Evolutionary conservation across 2,329 filamentous ascomycete species (phyloP), one percentile per base, ranked within the genome.

Genomic region (Coniosporium uncinatum): DNA sequence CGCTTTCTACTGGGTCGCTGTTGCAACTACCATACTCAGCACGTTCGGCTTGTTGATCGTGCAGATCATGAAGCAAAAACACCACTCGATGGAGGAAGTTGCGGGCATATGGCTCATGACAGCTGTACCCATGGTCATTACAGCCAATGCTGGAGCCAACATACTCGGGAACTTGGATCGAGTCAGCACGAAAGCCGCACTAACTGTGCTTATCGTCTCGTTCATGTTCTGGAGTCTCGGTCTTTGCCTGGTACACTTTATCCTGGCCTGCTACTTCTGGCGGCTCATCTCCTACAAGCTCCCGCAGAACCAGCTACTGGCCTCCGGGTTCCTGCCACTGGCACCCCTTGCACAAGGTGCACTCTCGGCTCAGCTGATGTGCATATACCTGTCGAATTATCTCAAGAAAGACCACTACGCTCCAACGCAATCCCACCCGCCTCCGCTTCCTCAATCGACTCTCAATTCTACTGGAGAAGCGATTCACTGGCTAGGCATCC

Each of bases 401-500:
- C 27, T 31, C 27, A 31, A 31, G 11, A 31, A 16, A 11, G 11
- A 11, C 16, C 27, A 11, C 27, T 11, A 31, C 27, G 16, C 16
- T 11, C 27, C 27, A n/a, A n/a, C 16, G 27, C 27, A 31, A 16
- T 31, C 27, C 27, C 16, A 11, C 27, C 11, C 11, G 11, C 16
- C 16, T 31, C 11, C 27, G 16, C 27, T 31, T 31, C 11, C 27
- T 16, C 27, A 31, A 31, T 31, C 27, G 11, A 31, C 27, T 31
- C 27, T 31, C 11, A 31, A 11, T 16, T 11, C 27, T 31, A 16
- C 16, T 31, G 27, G 11, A 14, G 50, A 52, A 31, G 43, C 36
- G 13, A 47, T 55, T 16, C 42, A 52, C 18, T 55, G 52, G 52
- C 32, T 50, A 2, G 52, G 52, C 20, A 46, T 54, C 29, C 34